phyloP scores from a whole-genome alignment of 495 filamentous ascomycete species.

The Xylaria intraflava region DNA sequence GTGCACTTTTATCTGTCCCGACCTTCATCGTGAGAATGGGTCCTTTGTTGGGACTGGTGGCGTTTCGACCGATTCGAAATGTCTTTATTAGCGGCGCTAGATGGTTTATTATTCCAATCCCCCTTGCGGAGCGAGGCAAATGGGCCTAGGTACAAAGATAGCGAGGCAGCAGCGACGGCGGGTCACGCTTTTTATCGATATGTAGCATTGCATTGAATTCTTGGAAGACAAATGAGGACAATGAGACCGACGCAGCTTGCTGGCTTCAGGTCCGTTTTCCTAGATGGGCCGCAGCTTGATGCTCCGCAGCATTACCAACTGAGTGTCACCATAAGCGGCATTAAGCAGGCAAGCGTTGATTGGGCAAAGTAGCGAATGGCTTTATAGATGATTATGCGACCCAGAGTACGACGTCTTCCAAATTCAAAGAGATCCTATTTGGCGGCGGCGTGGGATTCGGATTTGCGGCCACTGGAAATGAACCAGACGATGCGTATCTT shows the following conservation, averaged over 20 bases:
- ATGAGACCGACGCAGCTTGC: conserved; percentile 1
- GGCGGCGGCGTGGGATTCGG: too few relatives aligned
- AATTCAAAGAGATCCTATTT: too few relatives aligned
- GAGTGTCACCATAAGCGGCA: not conserved
- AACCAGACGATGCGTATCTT: too few relatives aligned
- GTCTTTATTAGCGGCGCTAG: not conserved
- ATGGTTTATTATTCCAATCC: not conserved
- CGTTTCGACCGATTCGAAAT: not conserved
- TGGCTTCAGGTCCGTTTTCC: not conserved
- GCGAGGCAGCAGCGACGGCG: conserved; percentile 2
- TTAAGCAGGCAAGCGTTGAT: too few relatives aligned
- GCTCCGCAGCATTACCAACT: not conserved
- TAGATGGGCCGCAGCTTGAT: too few relatives aligned
- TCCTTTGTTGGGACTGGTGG: too few relatives aligned
- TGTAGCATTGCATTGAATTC: conserved; percentile 7
- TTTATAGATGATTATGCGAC: too few relatives aligned
- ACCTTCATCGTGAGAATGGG: not conserved
- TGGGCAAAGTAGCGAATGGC: too few relatives aligned
- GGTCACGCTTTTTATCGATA: conserved; percentile 3
- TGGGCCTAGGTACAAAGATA: too few relatives aligned
- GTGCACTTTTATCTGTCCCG: not conserved
- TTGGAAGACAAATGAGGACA: conserved; percentile 9
- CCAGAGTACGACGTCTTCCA: too few relatives aligned
- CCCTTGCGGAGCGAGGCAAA: not conserved
- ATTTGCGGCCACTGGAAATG: too few relatives aligned